Percentiles rank a stretch among this genome's conserved stretches.
Evolutionary conservation across 1,139 yeast genomes (phyloP).

Genomic region (Candida sp.): DNA sequence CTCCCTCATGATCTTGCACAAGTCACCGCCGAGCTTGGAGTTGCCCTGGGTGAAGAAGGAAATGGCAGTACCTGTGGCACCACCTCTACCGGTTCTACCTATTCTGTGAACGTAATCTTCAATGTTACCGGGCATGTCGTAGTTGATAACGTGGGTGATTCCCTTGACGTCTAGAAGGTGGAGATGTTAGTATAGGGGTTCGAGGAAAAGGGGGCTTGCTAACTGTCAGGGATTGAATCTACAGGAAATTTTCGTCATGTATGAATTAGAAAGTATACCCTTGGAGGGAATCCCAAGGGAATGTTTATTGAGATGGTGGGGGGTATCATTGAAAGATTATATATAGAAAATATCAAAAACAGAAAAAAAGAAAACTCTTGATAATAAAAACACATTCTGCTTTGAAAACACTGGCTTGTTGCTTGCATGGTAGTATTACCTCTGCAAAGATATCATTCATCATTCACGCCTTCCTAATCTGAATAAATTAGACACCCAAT

Average conservation of each 20-base stretch:
- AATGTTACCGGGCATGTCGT: slow-evolving; percentile 97
- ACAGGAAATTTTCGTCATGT: slow-evolving; percentile 8
- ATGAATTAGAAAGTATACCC: neutral
- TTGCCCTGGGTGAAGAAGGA: slow-evolving; percentile 93
- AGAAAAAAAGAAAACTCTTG: neutral
- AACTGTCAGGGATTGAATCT: slow-evolving; percentile 1
- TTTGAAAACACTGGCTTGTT: neutral
- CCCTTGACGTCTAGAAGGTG: slow-evolving; percentile 87
- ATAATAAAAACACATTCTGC: neutral
- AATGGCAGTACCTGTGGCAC: slow-evolving; percentile 93
- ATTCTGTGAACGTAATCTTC: slow-evolving; percentile 97
- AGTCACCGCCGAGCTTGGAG: slow-evolving; percentile 88
- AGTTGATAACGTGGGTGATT: slow-evolving; percentile 90
- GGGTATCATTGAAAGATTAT: neutral
- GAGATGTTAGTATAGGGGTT: slow-evolving; percentile 20
- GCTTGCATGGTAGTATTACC: too few species aligned
- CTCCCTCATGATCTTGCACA: slow-evolving; percentile 90
- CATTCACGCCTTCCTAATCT: neutral
- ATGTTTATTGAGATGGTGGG: neutral
- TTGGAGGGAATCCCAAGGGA: neutral
- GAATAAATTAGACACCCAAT: neutral
- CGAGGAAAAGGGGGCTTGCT: neutral
- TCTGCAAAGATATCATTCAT: neutral
- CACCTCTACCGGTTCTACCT: slow-evolving; percentile 99
- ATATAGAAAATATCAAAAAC: slow-evolving; percentile 3